Base-by-base conservation (phyloP, 306 rosid species). In the Cicer cuneatum region DNA sequence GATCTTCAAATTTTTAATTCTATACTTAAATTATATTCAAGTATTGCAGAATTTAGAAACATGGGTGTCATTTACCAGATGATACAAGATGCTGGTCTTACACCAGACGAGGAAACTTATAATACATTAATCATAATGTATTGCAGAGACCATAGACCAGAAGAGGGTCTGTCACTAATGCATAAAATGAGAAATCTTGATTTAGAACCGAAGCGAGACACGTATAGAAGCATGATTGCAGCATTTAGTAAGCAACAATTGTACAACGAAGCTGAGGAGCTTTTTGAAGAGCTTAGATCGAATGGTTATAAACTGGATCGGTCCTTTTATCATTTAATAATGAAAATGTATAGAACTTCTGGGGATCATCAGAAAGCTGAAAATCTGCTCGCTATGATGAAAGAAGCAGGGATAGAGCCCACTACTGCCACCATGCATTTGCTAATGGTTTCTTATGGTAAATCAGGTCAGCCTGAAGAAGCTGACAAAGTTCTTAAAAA, bases 161-260 rank as follows among this genome's bases (percentile, higher is more conserved):
- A 93, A 82, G 97, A 88, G 78, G 98, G 98, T 51, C 72, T 86
- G 54, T 87, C 91, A 18, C 79, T 91, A 80, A 89, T 91, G 98
- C 81, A 85, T 59, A 89, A 88, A 81, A 91, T 93, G 97, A 89
- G 84, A 83, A 91, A 73, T 75, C 80, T 82, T 61, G 91, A 85
- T 33, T 75, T 89, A 76, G 96, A 91, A 77, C 97, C 96, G 13
- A 88, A 85, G 82, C 78, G 84, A 67, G 93, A 93, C 78, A 87
- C 98, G 13, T 93, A 91, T 82, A 88, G 88, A 88, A 93, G 98
- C 83, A 45, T 93, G 87, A 91, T 91, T 79, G 88, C 98, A 49
- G 92, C 97, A 62, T 90, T 89, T 67, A 85, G 87, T 75, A 93
- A 93, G 85, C 93, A 78, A 68, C 82, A 82, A 70, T 67, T 82